Evolutionary conservation across 192 early-diverging fungal genomes (phyloP), one percentile per base, ranked within the genome.

Genomic region (Phycomyces nitens): DNA sequence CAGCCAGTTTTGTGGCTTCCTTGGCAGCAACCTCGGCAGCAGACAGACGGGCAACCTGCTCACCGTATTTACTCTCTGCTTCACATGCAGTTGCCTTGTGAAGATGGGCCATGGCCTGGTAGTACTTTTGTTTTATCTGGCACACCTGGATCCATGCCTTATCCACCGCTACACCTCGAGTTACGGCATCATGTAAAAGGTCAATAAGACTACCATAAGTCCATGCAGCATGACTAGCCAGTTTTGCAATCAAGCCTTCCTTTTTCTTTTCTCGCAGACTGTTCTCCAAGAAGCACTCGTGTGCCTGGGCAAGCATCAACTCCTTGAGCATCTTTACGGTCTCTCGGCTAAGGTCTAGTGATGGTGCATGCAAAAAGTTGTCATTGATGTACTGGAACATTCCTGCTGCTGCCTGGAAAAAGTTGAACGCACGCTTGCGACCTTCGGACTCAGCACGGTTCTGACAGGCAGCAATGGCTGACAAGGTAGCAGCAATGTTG

Each of bases 321-420:
- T 91, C 82, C 20, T 81, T 80, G 15, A 99, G 72, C 53, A 90
- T 79, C 58, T 92, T 94, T 57, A 97, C 88, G 2, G 92, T 90
- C 49, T 97, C 94, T 27, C 92, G 81, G 60, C 93, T 90, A 49
- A 99, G 71, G 74, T 99, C 97, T 3, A 87, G 78, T 8, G 92
- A 94, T 0, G 97, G 97, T 21, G 97, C 93, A 66, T 99, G 97
- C 57, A 97, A 75, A 73, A 99, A 99, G 76, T 96, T 99, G 64
- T 99, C 94, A 75, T 92, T 97, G 78, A 99, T 97, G 71, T 90
- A 98, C 41, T 87, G 78, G 77, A 94, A 95, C 53, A 94, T 86
- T 22, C 92, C 93, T n/a, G 97, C 97, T 0, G 94, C 87, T 5
- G 89, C 89, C 69, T 97, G 96, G 58, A 97, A 91, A 74, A 92